Percentiles rank a stretch among this genome's conserved stretches.
Conservation (phyloP, 1,284 basidiomycete genomes). For the Apiotrichum mycotoxinovorans region DNA sequence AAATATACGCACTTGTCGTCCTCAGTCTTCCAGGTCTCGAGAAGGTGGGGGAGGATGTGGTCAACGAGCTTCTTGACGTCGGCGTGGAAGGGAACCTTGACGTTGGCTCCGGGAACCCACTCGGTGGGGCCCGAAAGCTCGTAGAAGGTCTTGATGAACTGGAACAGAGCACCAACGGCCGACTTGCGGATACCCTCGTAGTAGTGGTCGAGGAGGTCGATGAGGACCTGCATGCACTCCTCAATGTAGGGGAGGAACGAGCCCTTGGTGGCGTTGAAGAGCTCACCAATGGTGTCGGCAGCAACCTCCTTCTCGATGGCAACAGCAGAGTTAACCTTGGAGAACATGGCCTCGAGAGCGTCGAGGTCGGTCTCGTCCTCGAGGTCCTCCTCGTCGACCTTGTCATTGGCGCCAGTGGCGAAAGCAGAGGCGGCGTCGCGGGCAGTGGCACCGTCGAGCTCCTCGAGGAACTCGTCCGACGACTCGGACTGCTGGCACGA, state of each 20-base stretch:
- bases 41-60: slow-evolving; percentile 68
- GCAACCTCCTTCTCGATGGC: slow-evolving; percentile 99
- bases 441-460: slow-evolving; percentile 49
- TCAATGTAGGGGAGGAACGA: slow-evolving; percentile 82
- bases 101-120: slow-evolving; percentile 71
- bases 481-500: slow-evolving; percentile 73
- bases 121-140: slow-evolving; percentile 76
- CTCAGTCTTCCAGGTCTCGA: slow-evolving; percentile 90
- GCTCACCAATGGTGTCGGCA: slow-evolving; percentile 88
- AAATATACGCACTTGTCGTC: slow-evolving; percentile 85
- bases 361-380: slow-evolving; percentile 78
- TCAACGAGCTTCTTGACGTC: slow-evolving; percentile 79
- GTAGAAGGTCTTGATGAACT: slow-evolving; percentile 89
- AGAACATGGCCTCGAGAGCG: slow-evolving; percentile 66
- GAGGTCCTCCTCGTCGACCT: slow-evolving; percentile 55
- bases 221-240: slow-evolving; percentile 71
- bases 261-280: slow-evolving; percentile 76
- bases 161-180: slow-evolving; percentile 81
- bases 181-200: slow-evolving; percentile 98
- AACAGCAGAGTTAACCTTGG: slow-evolving; percentile 83
- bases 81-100: slow-evolving; percentile 61
- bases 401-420: slow-evolving; percentile 59
- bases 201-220: slow-evolving; percentile 82
- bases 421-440: slow-evolving; percentile 52
- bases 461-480: slow-evolving; percentile 64